Percentiles rank a stretch among this genome's conserved stretches.
Conservation (phyloP, 768 basidiomycete species). For the Melanogaster broomeanus region DNA sequence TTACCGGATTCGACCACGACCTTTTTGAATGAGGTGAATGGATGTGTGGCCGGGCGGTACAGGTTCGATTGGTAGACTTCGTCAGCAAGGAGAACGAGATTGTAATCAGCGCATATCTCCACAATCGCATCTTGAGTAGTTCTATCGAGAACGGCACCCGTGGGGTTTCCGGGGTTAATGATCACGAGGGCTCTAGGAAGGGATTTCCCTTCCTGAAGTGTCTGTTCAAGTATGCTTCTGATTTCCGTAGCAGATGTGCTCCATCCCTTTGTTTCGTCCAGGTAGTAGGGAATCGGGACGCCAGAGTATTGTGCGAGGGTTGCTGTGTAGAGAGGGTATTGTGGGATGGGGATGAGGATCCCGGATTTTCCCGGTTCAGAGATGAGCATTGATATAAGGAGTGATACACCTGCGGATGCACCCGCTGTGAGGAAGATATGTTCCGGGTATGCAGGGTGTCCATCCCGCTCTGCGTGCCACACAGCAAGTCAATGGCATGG, state of each 20-base stretch:
- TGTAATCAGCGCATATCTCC: slow-evolving; percentile 81
- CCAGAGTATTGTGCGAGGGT: slow-evolving; percentile 85
- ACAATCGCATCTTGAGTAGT: slow-evolving; percentile 74
- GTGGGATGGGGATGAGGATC: slow-evolving; percentile 94
- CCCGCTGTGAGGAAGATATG: slow-evolving; percentile 95
- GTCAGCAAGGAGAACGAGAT: slow-evolving; percentile 90
- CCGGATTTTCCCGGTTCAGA: slow-evolving; percentile 60
- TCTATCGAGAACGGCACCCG: slow-evolving; percentile 79
- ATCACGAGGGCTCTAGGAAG: slow-evolving; percentile 85
- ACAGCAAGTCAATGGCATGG: slow-evolving; percentile 5
- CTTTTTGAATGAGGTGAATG: slow-evolving; percentile 95
- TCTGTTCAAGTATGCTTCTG: slow-evolving; percentile 64
- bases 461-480: slow-evolving; percentile 73
- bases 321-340: slow-evolving; percentile 97
- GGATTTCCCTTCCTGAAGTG: slow-evolving; percentile 54
- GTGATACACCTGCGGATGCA: slow-evolving; percentile 92
- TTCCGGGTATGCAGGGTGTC: slow-evolving; percentile 76
- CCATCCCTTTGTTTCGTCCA: slow-evolving; percentile 84
- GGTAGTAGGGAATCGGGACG: slow-evolving; percentile 83
- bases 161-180: slow-evolving; percentile 99
- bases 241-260: slow-evolving; percentile 73
- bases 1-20: slow-evolving; percentile 65
- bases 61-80: slow-evolving; percentile 99
- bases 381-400: slow-evolving; percentile 80
- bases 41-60: slow-evolving; percentile 62